Evolutionary conservation across 768 basidiomycete species (phyloP).

Genomic region (Pulveroboletus sp.): DNA sequence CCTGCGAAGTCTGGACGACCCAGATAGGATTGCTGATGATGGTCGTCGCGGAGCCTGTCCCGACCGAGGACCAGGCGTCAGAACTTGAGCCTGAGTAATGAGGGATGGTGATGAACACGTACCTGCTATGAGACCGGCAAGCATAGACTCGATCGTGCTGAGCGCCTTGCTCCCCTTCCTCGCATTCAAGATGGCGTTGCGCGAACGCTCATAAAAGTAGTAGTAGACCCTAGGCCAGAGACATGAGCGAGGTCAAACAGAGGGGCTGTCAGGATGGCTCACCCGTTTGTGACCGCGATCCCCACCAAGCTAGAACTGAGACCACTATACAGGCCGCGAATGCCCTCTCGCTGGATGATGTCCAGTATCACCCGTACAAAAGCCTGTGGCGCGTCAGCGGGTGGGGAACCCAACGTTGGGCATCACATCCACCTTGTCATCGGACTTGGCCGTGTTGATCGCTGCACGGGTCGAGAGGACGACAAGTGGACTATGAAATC

Average conservation of each 20-base stretch:
- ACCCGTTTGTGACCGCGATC: slow-evolving; percentile 93
- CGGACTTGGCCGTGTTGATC: slow-evolving; percentile 70
- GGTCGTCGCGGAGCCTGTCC: slow-evolving; percentile 79
- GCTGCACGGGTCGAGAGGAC: slow-evolving; percentile 92
- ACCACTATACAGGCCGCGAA: slow-evolving; percentile 83
- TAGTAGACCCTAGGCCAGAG: slow-evolving; percentile 70
- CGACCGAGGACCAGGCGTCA: too few species aligned
- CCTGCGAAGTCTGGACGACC: slow-evolving; percentile 92
- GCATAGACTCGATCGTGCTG: slow-evolving; percentile 82
- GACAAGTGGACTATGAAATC: slow-evolving; percentile 68
- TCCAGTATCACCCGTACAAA: slow-evolving; percentile 64
- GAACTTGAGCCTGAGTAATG: too few species aligned
- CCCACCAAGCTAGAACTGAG: slow-evolving; percentile 81
- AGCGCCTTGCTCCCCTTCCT: slow-evolving; percentile 63
- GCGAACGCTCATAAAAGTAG: slow-evolving; percentile 80
- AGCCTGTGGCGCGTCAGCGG: slow-evolving; percentile 40
- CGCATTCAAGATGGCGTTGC: slow-evolving; percentile 52
- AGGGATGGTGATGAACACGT: too few species aligned
- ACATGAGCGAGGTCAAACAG: neutral
- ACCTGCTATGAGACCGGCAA: slow-evolving; percentile 87
- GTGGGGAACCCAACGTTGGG: neutral
- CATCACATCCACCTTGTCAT: slow-evolving; percentile 55
- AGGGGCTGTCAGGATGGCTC: slow-evolving; percentile 23
- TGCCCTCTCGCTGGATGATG: slow-evolving; percentile 80
- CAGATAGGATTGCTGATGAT: slow-evolving; percentile 92